phyloP scores from a whole-genome alignment of 78 protist species.

The Dictyostelium purpureum region DNA sequence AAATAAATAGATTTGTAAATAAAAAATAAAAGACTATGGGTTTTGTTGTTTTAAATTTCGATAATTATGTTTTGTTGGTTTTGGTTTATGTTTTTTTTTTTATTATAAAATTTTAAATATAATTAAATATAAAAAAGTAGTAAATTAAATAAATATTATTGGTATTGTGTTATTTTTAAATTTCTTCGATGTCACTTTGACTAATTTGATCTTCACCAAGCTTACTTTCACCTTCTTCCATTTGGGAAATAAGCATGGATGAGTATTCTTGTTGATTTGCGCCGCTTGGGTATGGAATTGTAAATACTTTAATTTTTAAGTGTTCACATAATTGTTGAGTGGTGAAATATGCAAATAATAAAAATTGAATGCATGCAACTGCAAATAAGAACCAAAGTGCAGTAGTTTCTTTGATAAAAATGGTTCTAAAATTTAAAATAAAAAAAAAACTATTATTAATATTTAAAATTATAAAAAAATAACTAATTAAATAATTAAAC shows the following conservation, averaged over 20 bases:
- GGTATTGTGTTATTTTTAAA: not conserved
- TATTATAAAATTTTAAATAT: too few species aligned
- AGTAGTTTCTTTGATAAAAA: not conserved
- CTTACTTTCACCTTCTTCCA: conserved; percentile 33
- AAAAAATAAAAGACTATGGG: not conserved
- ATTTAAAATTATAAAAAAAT: not conserved
- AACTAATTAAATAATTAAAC: not conserved
- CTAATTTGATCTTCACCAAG: not conserved
- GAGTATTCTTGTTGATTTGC: not conserved
- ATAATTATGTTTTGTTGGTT: too few species aligned
- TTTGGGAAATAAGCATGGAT: conserved; percentile 9
- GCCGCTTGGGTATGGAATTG: conserved; percentile 44
- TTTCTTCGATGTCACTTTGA: conserved; percentile 3
- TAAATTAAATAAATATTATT: too few species aligned
- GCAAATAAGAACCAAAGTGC: conserved; percentile 34
- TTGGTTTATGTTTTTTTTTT: too few species aligned
- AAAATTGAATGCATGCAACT: conserved; percentile 32
- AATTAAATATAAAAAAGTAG: too few species aligned
- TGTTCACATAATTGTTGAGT: conserved; percentile 61
- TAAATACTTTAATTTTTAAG: conserved; percentile 53
- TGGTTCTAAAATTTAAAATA: not conserved
- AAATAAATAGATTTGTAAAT: not conserved
- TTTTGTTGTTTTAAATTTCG: too few species aligned
- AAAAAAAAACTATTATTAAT: not conserved
- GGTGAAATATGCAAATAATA: conserved; percentile 41